Conservation (phyloP, 2,329 filamentous ascomycete genomes). For the Trichoderma pleuroti region DNA sequence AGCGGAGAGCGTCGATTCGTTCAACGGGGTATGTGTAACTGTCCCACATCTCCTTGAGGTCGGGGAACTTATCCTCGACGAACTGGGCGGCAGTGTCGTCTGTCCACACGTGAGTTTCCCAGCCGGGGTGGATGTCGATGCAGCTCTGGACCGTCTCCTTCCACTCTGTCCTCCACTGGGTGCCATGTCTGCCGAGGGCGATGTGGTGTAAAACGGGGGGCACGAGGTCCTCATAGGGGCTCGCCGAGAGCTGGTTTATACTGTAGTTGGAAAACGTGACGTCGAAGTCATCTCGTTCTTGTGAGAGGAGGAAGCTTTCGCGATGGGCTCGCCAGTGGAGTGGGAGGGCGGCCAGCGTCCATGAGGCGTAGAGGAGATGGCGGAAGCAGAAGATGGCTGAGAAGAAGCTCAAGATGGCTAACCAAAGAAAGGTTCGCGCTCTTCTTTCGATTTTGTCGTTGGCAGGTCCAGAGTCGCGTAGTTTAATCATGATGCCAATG, state of each 20-base stretch:
- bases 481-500: constrained; percentile 5
- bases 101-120: constrained; percentile 29
- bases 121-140: constrained; percentile 33
- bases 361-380: constrained; percentile 26
- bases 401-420: constrained; percentile 11
- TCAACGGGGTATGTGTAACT: constrained; percentile 67
- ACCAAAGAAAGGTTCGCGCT: constrained; percentile 14
- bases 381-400: constrained; percentile 21
- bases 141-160: constrained; percentile 31
- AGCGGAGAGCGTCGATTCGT: constrained; percentile 66
- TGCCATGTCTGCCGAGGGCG: constrained; percentile 26
- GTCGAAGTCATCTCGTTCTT: constrained; percentile 30
- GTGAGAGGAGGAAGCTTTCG: constrained; percentile 29
- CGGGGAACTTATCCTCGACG: constrained; percentile 23
- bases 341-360: constrained; percentile 30
- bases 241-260: constrained; percentile 28
- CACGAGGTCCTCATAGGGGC: constrained; percentile 30
- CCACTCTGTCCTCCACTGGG: constrained; percentile 27
- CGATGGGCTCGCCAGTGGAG: constrained; percentile 27
- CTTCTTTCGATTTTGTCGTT: background rate
- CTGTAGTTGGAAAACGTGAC: constrained; percentile 34
- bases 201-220: constrained; percentile 37
- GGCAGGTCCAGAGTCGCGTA: background rate
- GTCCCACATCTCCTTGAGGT: constrained; percentile 36
- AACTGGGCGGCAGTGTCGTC: constrained; percentile 23